Percentiles rank a stretch among this genome's conserved stretches.
Evolutionary conservation across 2,329 filamentous ascomycete species (phyloP).

Genomic region (Cordyceps pruinosa): DNA sequence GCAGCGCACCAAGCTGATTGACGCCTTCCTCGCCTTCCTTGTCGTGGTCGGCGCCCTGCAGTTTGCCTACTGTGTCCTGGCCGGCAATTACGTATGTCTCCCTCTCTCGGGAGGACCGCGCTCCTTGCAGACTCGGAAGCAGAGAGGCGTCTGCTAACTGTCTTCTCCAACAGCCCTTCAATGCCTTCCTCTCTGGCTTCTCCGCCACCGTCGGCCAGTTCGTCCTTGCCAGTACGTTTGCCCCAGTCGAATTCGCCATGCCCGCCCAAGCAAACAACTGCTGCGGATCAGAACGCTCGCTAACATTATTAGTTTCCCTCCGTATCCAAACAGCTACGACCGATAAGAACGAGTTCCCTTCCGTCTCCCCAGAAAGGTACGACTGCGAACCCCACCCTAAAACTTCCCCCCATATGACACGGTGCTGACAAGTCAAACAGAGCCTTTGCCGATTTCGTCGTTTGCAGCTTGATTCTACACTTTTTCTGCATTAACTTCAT

Average conservation of each 20-base stretch:
- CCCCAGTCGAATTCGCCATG: background rate
- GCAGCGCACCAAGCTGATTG: constrained; percentile 85
- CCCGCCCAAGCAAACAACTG: background rate
- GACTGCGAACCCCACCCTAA: constrained; percentile 13
- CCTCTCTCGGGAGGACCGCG: too few species aligned
- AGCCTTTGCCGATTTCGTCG: constrained; percentile 92
- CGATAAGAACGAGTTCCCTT: constrained; percentile 71
- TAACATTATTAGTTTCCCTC: constrained; percentile 51
- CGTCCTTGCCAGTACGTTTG: constrained; percentile 74
- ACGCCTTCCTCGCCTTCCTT: constrained; percentile 84
- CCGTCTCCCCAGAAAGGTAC: constrained; percentile 74
- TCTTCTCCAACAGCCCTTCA: constrained; percentile 70
- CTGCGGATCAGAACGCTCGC: background rate
- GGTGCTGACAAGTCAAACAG: constrained; percentile 36
- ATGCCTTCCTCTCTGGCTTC: constrained; percentile 95
- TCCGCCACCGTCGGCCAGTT: constrained; percentile 93
- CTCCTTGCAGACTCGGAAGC: too few species aligned
- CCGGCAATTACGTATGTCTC: constrained; percentile 81
- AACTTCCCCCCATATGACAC: too few species aligned
- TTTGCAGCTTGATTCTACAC: constrained; percentile 91
- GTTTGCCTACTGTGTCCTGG: constrained; percentile 86
- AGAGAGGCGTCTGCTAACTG: constrained; percentile 15
- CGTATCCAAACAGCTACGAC: constrained; percentile 86
- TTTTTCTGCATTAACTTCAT: constrained; percentile 99
- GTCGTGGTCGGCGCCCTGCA: constrained; percentile 81